Conservation (phyloP, 192 early-diverging fungal species). For the Coemansia erecta region DNA sequence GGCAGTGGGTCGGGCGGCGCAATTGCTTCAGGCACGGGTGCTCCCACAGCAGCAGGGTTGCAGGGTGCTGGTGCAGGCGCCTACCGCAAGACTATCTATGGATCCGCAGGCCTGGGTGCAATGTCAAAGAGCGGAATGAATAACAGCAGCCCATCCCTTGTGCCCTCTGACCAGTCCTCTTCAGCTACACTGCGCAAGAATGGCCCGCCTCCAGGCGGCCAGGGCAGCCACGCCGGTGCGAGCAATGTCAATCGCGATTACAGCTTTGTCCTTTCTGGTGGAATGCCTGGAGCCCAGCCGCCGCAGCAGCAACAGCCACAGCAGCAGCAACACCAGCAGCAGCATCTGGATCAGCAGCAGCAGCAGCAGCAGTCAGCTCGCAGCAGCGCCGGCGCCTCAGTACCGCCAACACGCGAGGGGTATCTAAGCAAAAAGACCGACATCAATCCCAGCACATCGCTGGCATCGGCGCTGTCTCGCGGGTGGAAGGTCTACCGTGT, state of each 20-base stretch:
- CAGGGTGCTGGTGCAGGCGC: neutral
- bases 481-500: conserved; percentile 80
- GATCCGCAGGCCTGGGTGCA: conserved; percentile 29
- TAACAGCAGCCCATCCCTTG: conserved; percentile 38
- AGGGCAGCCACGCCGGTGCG: neutral
- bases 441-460: conserved; percentile 59
- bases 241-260: conserved; percentile 37
- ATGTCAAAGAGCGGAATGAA: conserved; percentile 33
- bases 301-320: neutral
- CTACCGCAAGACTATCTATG: conserved; percentile 48
- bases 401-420: conserved; percentile 55
- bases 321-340: conserved; percentile 3
- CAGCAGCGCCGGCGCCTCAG: conserved; percentile 37
- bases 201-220: conserved; percentile 23
- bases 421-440: conserved; percentile 75
- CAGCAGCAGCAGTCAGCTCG: conserved; percentile 24
- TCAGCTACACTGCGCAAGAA: conserved; percentile 22
- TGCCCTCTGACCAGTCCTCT: conserved; percentile 1
- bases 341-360: neutral
- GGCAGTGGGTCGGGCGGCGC: neutral
- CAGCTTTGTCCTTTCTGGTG: conserved; percentile 47
- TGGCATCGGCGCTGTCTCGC: conserved; percentile 58
- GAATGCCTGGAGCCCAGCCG: neutral
- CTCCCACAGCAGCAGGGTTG: no score
- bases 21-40: no score